Percentiles rank a stretch among this genome's conserved stretches.
Conservation (phyloP, 1,139 yeast species). For the Hemisphaericaspora subhashii region DNA sequence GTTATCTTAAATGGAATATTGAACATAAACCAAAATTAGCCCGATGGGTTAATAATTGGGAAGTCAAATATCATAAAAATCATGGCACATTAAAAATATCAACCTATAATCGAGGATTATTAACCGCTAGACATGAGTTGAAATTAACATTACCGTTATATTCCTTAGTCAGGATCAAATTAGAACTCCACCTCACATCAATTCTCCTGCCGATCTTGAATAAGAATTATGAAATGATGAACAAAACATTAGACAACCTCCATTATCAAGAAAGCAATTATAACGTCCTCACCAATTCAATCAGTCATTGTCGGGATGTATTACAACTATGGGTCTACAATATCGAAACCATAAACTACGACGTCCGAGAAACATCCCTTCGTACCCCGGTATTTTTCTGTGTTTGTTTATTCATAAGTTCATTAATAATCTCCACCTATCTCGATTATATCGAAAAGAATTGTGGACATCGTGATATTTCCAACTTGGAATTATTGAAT, state of each 20-base stretch:
- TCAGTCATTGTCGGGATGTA: conserved; percentile 57
- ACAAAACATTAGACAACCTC: conserved; percentile 41
- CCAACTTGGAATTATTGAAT: conserved; percentile 46
- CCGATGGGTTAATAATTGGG: conserved; percentile 63
- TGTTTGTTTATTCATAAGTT: conserved; percentile 63
- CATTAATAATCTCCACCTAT: conserved; percentile 61
- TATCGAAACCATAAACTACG: conserved; percentile 54
- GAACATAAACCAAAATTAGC: conserved; percentile 57
- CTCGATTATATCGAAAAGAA: conserved; percentile 51
- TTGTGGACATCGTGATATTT: conserved; percentile 23
- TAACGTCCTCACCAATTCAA: conserved; percentile 59
- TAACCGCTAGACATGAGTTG: conserved; percentile 54
- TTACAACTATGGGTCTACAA: conserved; percentile 70
- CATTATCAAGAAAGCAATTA: conserved; percentile 43
- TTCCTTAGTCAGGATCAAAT: conserved; percentile 61
- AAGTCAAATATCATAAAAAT: conserved; percentile 54
- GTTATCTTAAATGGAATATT: conserved; percentile 56
- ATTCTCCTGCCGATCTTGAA: conserved; percentile 56
- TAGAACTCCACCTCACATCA: conserved; percentile 58
- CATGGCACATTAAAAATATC: conserved; percentile 61
- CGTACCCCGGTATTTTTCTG: conserved; percentile 75
- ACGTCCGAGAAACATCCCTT: conserved; percentile 62
- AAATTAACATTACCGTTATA: conserved; percentile 65
- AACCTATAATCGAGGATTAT: conserved; percentile 49
- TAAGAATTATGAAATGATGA: conserved; percentile 69